Percentiles rank a stretch among this genome's conserved stretches.
Evolutionary conservation across 225 moss, liverwort and hornwort genomes (phyloP).

Genomic region (Marchantia paleacea): DNA sequence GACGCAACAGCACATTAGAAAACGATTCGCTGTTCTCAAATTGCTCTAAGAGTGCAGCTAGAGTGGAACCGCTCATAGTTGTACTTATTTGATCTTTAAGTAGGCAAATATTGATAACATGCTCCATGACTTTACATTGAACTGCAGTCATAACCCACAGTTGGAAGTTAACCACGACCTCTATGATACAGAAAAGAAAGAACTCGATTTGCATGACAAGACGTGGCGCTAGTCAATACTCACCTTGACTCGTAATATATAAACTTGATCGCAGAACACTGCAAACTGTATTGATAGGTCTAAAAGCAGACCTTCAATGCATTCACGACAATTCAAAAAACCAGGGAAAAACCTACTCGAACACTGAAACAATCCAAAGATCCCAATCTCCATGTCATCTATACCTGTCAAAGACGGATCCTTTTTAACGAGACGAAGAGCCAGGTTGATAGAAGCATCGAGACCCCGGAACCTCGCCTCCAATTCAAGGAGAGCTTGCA

Average conservation of each 20-base stretch:
- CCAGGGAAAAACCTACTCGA: not conserved
- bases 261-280: not conserved
- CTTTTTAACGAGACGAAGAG: conserved; percentile 57
- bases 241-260: no score
- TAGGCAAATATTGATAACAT: conserved; percentile 58
- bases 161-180: not conserved
- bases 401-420: conserved; percentile 74
- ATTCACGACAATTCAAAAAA: not conserved
- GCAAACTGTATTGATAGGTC: no score
- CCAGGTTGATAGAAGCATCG: conserved; percentile 68
- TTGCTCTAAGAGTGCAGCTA: conserved; percentile 53
- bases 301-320: not conserved
- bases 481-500: conserved; percentile 75
- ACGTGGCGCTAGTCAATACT: no score
- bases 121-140: conserved; percentile 84
- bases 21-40: conserved; percentile 58
- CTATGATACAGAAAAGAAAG: not conserved
- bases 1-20: conserved; percentile 77
- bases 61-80: conserved; percentile 48
- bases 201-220: no score
- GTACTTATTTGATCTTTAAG: conserved; percentile 46
- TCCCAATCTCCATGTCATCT: not conserved
- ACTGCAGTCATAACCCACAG: conserved; percentile 50
- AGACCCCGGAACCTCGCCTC: conserved; percentile 66
- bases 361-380: not conserved